These are phyloP conservation scores for Saturnispora quitensis DNA, from an alignment of 805 yeast species.

Conservation along the genomic window DNA sequence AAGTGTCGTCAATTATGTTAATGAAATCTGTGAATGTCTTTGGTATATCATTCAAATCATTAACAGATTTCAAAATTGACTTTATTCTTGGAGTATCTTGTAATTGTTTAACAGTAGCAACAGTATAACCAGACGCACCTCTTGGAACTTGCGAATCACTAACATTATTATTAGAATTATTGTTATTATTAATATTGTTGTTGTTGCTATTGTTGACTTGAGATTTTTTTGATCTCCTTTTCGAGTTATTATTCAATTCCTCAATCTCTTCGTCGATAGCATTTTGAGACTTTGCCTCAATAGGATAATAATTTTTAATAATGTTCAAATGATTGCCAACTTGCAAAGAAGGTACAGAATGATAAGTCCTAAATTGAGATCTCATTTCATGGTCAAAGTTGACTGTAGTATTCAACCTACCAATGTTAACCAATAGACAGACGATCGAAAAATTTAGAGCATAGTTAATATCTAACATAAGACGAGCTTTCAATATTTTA, in stretches of 20 bases:
- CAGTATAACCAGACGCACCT: constrained; percentile 20
- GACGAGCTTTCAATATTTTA: constrained; percentile 68
- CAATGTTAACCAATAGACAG: constrained; percentile 81
- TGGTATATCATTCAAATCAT: constrained; percentile 53
- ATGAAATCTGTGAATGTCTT: constrained; percentile 38
- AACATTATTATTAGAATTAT: neutral
- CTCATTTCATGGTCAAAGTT: constrained; percentile 95
- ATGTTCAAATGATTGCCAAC: constrained; percentile 40
- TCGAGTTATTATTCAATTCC: constrained; percentile 5
- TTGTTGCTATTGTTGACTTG: too few species aligned
- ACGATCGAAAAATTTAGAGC: constrained; percentile 28
- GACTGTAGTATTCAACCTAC: constrained; percentile 90
- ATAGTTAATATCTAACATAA: constrained; percentile 46
- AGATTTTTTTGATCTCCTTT: constrained; percentile 8
- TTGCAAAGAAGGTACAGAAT: constrained; percentile 86
- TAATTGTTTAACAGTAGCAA: constrained; percentile 57
- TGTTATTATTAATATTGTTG: neutral
- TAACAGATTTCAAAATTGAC: constrained; percentile 78
- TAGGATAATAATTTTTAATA: constrained; percentile 20
- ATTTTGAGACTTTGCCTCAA: constrained; percentile 13
- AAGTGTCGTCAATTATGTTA: constrained; percentile 13
- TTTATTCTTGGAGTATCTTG: constrained; percentile 94
- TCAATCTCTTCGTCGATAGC: constrained; percentile 13
- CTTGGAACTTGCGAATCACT: neutral
- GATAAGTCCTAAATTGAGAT: constrained; percentile 85